These are phyloP conservation scores for Colletotrichum graminicola DNA, from an alignment of 2,329 filamentous ascomycete genomes.

Conservation along the genomic window DNA sequence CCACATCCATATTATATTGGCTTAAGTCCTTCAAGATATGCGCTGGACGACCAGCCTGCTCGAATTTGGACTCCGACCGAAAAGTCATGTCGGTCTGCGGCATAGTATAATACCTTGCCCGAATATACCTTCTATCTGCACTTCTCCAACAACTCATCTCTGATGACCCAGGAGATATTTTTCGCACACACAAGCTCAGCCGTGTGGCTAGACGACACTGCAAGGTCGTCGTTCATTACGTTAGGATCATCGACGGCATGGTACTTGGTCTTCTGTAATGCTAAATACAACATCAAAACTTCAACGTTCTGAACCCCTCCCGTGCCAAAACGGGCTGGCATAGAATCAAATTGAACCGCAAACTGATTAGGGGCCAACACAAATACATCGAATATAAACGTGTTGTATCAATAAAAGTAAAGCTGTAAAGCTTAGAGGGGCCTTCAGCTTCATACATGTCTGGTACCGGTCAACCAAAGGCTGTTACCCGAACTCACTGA, in stretches of 20 bases:
- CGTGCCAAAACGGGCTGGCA: not conserved
- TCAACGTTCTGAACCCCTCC: not conserved
- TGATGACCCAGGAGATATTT: not conserved
- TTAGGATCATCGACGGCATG: not conserved
- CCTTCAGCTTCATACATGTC: not conserved
- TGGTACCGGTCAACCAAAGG: conserved; percentile 1
- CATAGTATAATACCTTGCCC: not conserved
- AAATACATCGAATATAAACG: not conserved
- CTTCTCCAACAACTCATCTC: not conserved
- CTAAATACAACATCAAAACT: too few species aligned
- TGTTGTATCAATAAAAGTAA: not conserved
- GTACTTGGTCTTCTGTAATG: not conserved
- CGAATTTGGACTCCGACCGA: not conserved
- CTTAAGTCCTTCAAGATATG: not conserved
- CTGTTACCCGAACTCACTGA: not conserved
- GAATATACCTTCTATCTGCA: not conserved
- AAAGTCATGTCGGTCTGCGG: not conserved
- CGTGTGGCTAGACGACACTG: not conserved
- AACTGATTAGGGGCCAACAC: not conserved
- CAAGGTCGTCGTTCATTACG: not conserved
- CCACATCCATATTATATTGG: not conserved
- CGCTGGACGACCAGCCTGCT: not conserved
- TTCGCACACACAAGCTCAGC: not conserved
- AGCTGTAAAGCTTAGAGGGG: not conserved
- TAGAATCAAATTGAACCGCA: conserved; percentile 5